Evolutionary conservation across 768 basidiomycete species (phyloP).

Genomic region (Amanita subjunquillea): DNA sequence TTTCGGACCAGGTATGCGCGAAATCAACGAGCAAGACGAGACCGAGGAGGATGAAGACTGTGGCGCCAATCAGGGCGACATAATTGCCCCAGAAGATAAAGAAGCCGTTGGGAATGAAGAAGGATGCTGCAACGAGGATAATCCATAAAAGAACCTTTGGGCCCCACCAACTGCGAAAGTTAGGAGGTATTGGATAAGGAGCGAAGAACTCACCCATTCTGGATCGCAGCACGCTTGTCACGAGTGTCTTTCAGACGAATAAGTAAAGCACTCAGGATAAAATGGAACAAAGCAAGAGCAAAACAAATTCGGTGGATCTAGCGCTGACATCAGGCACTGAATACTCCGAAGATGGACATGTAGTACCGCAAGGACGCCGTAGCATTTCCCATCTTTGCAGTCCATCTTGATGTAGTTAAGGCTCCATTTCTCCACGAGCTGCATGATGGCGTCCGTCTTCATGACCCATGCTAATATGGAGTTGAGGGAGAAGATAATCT

Average conservation of each 20-base stretch:
- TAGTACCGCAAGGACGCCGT: conserved; percentile 87
- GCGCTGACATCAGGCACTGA: neutral
- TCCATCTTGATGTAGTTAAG: conserved; percentile 99
- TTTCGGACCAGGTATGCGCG: conserved; percentile 97
- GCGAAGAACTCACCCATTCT: conserved; percentile 69
- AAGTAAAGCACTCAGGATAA: conserved; percentile 67
- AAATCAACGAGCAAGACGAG: conserved; percentile 97
- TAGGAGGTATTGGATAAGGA: neutral
- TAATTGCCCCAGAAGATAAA: conserved; percentile 99
- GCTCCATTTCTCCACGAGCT: conserved; percentile 84
- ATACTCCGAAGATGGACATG: neutral
- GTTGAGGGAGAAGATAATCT: conserved; percentile 94
- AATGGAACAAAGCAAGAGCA: conserved; percentile 82
- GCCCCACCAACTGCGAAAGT: conserved; percentile 78
- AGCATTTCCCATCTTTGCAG: conserved; percentile 87
- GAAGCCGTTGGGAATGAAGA: conserved; percentile 95
- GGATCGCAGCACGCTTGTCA: conserved; percentile 88
- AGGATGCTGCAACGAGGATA: conserved; percentile 67
- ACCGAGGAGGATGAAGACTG: conserved; percentile 92
- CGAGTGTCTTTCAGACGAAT: conserved; percentile 85
- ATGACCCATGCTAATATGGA: conserved; percentile 96
- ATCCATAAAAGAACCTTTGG: conserved; percentile 91
- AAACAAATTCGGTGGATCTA: conserved; percentile 96
- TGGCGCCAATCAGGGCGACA: conserved; percentile 82
- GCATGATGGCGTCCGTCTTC: conserved; percentile 82